Evolutionary conservation across 768 basidiomycete genomes (phyloP).

Genomic region (Cystofilobasidium bisporidii): DNA sequence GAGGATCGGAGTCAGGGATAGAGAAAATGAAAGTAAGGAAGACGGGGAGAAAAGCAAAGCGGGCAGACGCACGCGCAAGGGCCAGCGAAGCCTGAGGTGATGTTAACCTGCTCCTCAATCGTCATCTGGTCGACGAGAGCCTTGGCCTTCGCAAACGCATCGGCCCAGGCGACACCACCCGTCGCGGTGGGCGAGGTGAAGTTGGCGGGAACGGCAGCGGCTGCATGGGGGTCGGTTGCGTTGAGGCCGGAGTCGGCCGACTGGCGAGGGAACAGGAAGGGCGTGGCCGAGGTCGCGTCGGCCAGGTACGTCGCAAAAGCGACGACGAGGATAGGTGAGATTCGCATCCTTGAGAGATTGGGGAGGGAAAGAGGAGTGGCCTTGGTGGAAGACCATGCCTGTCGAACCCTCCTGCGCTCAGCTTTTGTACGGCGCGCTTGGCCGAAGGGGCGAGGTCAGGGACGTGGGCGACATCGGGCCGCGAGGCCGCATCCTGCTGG

Average conservation of each 20-base stretch:
- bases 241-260: neutral
- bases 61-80: slow-evolving; percentile 12
- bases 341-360: neutral
- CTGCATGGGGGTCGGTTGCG: slow-evolving; percentile 14
- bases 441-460: too few relatives aligned
- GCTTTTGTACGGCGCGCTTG: too few relatives aligned
- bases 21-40: neutral
- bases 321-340: slow-evolving; percentile 13
- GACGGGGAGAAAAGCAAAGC: neutral
- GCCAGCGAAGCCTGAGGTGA: slow-evolving; percentile 11
- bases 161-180: slow-evolving; percentile 19
- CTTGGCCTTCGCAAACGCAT: slow-evolving; percentile 20
- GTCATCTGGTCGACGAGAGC: slow-evolving; percentile 26
- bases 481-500: too few relatives aligned
- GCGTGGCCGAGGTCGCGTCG: neutral
- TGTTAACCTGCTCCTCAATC: slow-evolving; percentile 23
- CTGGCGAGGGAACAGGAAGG: slow-evolving; percentile 3
- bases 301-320: slow-evolving; percentile 4
- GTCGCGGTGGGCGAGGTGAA: neutral
- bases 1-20: too few relatives aligned
- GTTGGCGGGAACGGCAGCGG: slow-evolving; percentile 13
- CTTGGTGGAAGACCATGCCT: too few relatives aligned
- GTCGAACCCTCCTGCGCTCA: too few relatives aligned
- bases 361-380: neutral
- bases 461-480: too few relatives aligned